These are phyloP conservation scores for Drechslerella dactyloides DNA, from an alignment of 2,329 filamentous ascomycete genomes.

Conservation along the genomic window DNA sequence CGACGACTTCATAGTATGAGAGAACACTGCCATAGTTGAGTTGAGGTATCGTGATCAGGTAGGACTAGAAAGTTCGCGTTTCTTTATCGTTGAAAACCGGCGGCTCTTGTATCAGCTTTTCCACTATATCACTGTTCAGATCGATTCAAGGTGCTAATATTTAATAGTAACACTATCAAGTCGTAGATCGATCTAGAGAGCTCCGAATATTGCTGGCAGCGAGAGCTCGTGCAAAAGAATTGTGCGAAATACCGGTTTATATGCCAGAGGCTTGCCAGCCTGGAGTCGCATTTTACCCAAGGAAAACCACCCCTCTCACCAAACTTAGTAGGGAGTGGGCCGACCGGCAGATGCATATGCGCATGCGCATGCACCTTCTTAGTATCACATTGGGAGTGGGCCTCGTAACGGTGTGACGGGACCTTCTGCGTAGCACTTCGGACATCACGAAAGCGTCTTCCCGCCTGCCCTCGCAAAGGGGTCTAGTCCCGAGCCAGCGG, in stretches of 20 bases:
- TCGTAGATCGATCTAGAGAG: not conserved
- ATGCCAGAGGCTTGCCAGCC: not conserved
- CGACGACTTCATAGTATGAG: slow-evolving; percentile 24
- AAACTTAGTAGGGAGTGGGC: not conserved
- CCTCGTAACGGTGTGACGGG: not conserved
- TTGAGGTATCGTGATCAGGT: not conserved
- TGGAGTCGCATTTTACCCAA: not conserved
- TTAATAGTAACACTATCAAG: too few relatives aligned
- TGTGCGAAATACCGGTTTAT: slow-evolving; percentile 1
- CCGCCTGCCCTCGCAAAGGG: not conserved
- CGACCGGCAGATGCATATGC: not conserved
- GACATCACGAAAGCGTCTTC: not conserved
- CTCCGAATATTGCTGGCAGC: not conserved
- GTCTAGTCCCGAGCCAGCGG: not conserved
- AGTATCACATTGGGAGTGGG: not conserved
- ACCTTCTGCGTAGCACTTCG: slow-evolving; percentile 7
- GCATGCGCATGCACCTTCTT: not conserved
- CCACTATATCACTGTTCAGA: too few relatives aligned
- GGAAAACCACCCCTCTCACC: not conserved
- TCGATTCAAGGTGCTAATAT: too few relatives aligned
- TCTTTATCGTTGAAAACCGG: too few relatives aligned
- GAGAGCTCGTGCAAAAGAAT: not conserved
- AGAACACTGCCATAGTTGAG: slow-evolving; percentile 35
- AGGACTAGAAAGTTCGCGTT: not conserved
- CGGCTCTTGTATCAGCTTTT: not conserved